Percentiles rank a stretch among this genome's conserved stretches.
These are phyloP conservation scores for Nicotiana rustica DNA, from an alignment of 305 asterid species.

Conservation along the genomic window DNA sequence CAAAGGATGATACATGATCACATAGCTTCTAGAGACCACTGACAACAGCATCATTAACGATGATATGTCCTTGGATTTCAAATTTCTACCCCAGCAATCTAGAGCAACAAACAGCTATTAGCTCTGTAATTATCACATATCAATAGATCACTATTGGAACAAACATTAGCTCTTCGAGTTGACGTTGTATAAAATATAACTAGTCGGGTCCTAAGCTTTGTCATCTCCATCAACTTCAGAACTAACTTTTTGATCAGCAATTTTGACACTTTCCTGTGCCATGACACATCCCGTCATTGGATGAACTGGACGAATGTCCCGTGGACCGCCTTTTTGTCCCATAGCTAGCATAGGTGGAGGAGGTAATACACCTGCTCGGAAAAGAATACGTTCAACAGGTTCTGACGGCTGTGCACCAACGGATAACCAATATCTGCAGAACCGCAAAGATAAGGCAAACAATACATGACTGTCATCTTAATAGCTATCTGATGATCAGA, in stretches of 20 bases:
- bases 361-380: constrained; percentile 36
- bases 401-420: constrained; percentile 40
- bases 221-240: constrained; percentile 47
- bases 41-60: no score
- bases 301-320: constrained; percentile 76
- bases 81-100: no score
- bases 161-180: no score
- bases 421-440: constrained; percentile 56
- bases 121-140: background rate
- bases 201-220: constrained; percentile 23
- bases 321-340: constrained; percentile 83
- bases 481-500: background rate
- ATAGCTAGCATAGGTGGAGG: constrained; percentile 38
- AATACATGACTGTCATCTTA: background rate
- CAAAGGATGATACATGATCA: no score
- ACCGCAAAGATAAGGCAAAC: background rate
- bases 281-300: constrained; percentile 80
- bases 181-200: background rate
- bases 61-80: no score
- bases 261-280: constrained; percentile 43
- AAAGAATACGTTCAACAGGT: constrained; percentile 38
- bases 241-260: constrained; percentile 33
- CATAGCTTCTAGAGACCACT: no score
- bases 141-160: background rate
- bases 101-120: no score